These are phyloP conservation scores for Obba rivulosa DNA, from an alignment of 768 basidiomycete genomes.

Conservation along the genomic window DNA sequence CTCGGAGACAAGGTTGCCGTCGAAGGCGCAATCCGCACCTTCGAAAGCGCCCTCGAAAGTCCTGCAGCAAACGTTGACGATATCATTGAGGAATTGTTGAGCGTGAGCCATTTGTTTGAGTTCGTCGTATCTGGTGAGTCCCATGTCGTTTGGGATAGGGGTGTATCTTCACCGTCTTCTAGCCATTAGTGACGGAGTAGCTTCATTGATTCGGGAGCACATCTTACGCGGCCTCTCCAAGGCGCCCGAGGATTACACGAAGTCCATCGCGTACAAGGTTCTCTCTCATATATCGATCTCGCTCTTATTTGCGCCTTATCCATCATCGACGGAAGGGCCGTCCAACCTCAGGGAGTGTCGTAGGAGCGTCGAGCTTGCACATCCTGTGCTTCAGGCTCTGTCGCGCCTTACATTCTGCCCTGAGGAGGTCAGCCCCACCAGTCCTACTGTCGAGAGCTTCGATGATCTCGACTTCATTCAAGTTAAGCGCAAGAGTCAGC, in stretches of 20 bases:
- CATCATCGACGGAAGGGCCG: slow-evolving; percentile 1
- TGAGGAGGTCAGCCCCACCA: background rate
- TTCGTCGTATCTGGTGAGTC: slow-evolving; percentile 7
- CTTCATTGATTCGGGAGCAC: background rate
- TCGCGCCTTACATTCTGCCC: background rate
- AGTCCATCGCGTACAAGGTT: background rate
- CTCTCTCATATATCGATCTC: slow-evolving; percentile 5
- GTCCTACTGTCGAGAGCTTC: background rate
- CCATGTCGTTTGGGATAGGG: background rate
- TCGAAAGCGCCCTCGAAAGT: slow-evolving; percentile 2
- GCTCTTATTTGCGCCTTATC: slow-evolving; percentile 8
- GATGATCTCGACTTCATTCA: background rate
- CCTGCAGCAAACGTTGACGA: background rate
- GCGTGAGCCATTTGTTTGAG: slow-evolving; percentile 3
- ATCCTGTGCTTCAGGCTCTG: background rate
- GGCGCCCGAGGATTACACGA: background rate
- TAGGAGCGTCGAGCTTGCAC: background rate
- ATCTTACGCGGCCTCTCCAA: slow-evolving; percentile 4
- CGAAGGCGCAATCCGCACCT: slow-evolving; percentile 1
- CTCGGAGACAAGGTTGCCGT: slow-evolving; percentile 2
- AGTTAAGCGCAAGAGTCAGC: slow-evolving; percentile 1
- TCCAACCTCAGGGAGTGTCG: background rate
- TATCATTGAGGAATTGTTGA: background rate
- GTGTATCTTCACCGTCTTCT: background rate
- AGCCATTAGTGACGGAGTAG: background rate